Conservation (phyloP, 768 basidiomycete species). For the Hirschioporus abietinus region DNA sequence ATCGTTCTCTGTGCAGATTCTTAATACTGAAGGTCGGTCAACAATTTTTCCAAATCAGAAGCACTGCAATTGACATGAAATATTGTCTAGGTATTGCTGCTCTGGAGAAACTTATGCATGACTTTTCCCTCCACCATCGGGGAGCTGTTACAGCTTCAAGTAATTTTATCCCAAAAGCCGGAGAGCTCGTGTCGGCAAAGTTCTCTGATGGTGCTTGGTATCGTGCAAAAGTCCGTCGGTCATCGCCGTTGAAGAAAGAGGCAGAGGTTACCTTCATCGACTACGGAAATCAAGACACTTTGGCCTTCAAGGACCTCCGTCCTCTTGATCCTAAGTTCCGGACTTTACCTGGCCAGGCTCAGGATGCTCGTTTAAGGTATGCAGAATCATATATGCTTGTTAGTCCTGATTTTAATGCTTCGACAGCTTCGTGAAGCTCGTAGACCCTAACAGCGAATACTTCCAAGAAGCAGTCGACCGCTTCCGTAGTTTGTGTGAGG, state of each 20-base stretch:
- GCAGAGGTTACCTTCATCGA: constrained; percentile 94
- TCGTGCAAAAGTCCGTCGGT: constrained; percentile 82
- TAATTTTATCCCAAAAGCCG: constrained; percentile 75
- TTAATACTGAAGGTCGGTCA: constrained; percentile 78
- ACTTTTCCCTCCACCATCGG: constrained; percentile 85
- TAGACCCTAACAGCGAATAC: constrained; percentile 81
- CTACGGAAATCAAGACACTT: constrained; percentile 90
- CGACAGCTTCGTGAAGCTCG: constrained; percentile 79
- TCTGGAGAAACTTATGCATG: constrained; percentile 89
- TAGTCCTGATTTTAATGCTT: constrained; percentile 49
- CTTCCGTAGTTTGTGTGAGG: constrained; percentile 82
- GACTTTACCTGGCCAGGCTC: constrained; percentile 85
- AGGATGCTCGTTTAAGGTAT: constrained; percentile 87
- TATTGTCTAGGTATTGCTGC: constrained; percentile 69
- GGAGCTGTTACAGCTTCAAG: constrained; percentile 51
- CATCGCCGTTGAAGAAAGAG: constrained; percentile 87
- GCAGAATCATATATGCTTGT: constrained; percentile 11
- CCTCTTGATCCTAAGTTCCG: constrained; percentile 91
- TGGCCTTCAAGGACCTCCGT: constrained; percentile 78
- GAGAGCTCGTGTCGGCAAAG: constrained; percentile 91
- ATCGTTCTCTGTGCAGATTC: constrained; percentile 86
- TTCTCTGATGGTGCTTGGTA: constrained; percentile 96
- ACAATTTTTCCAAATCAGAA: neutral
- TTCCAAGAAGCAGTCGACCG: constrained; percentile 77
- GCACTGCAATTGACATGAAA: neutral